Evolutionary conservation across 306 rosid genomes (phyloP).

Genomic region (Lathyrus tuberosus): DNA sequence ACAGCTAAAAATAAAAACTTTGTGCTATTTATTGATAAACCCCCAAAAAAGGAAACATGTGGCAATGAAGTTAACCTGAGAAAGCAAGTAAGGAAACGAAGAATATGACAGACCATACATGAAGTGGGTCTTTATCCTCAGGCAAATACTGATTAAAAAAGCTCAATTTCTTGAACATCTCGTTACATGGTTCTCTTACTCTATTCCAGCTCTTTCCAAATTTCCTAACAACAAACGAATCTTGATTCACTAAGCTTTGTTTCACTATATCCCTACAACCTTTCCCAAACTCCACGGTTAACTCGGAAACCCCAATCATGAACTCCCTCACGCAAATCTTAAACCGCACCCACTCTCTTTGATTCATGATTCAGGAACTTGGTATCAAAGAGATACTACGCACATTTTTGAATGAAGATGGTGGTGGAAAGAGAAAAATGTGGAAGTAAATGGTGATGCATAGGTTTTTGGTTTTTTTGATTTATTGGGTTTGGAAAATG

Average conservation of each 20-base stretch:
- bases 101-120: constrained; percentile 68
- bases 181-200: constrained; percentile 51
- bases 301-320: constrained; percentile 72
- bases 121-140: constrained; percentile 89
- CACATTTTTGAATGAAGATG: constrained; percentile 29
- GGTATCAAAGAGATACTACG: constrained; percentile 2
- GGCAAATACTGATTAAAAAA: constrained; percentile 69
- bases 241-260: constrained; percentile 71
- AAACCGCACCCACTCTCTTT: constrained; percentile 44
- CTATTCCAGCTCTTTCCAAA: constrained; percentile 55
- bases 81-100: constrained; percentile 63
- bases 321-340: constrained; percentile 68
- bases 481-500: background rate
- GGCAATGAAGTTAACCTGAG: constrained; percentile 53
- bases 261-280: constrained; percentile 86
- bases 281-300: constrained; percentile 77
- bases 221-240: constrained; percentile 55
- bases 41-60: background rate
- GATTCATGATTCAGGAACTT: constrained; percentile 20
- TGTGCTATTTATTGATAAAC: background rate
- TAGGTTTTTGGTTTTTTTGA: background rate
- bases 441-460: background rate
- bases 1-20: background rate
- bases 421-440: too few species aligned
- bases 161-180: constrained; percentile 50